Evolutionary conservation across 176 grass and related monocot genomes (phyloP), one percentile per base, ranked within the genome.

Genomic region (Juncus inflexus): DNA sequence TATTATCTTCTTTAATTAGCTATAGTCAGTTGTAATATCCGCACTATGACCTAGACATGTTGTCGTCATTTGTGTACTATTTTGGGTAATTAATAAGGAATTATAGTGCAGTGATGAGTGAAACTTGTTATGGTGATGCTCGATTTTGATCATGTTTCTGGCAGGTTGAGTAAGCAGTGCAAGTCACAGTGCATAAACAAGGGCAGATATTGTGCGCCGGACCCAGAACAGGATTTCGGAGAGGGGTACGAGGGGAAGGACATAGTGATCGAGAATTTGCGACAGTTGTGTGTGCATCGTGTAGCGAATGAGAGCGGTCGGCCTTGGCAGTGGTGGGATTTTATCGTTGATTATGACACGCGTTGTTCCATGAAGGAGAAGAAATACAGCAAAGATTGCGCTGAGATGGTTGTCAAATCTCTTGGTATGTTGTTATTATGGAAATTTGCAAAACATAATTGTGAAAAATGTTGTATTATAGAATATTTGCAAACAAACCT

Each of bases 321-420:
- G 2, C 80, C 94, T 0, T 99, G 94, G 94, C 58, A 84, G 12
- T 99, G 94, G 94, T 99, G 94, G 94, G 94, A 99, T 75, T 99
- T 73, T 52, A 88, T 91, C 36, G 79, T 83, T 47, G 94, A 99
- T 67, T 99, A 89, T 81, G 87, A 99, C 70, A 42, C 81, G n/a
- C 63, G 94, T 0, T 99, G 94, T 76, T 99, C 94, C 4, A 99
- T 99, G 94, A 89, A 99, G 85, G 77, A 89, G 45, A 99, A 86
- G 75, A 99, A 84, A 75, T 99, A 99, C 52, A 99, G 67, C 83
- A 92, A 78, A 75, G 60, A 58, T 10, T 99, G 94, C 63, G 94
- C 82, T 0, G 88, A 91, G 85, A 83, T 85, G 5, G 81, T 99
- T 15, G 85, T 92, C 58, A 64, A 47, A 7, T 74, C 87, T 43